These are phyloP conservation scores for Diaporthe sp. DNA, from an alignment of 2,329 filamentous ascomycete species.

Conservation along the genomic window DNA sequence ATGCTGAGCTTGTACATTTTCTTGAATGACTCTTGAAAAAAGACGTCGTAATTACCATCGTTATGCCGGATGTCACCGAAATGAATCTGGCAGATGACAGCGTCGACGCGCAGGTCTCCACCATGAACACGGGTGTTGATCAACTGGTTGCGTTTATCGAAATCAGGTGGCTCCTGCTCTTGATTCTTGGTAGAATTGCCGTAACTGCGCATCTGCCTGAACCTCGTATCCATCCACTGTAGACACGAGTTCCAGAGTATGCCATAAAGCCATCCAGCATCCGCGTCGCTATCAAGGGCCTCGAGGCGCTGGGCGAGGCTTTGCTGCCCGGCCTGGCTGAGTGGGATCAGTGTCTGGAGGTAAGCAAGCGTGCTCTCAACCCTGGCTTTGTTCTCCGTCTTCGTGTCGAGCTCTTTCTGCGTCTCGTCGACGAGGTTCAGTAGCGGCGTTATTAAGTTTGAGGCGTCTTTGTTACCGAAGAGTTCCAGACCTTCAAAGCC, in stretches of 20 bases:
- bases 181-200: rapidly evolving
- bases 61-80: neutral
- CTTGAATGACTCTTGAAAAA: neutral
- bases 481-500: neutral
- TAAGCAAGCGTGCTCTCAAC: neutral
- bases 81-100: neutral
- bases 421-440: neutral
- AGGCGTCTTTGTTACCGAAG: neutral
- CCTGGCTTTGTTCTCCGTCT: neutral
- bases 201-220: neutral
- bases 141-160: neutral
- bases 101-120: neutral
- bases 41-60: neutral
- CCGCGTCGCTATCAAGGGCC: neutral
- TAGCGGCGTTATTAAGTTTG: neutral
- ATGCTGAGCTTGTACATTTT: neutral
- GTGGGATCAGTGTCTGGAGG: neutral
- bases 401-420: neutral
- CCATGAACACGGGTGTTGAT: constrained; percentile 1
- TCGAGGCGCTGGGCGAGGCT: neutral
- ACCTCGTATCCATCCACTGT: constrained; percentile 4
- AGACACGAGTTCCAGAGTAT: neutral
- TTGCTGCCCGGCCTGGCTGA: neutral
- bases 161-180: neutral
- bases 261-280: neutral